Base-by-base conservation (phyloP, 257 asterid species). In the Hygrophila difformis region DNA sequence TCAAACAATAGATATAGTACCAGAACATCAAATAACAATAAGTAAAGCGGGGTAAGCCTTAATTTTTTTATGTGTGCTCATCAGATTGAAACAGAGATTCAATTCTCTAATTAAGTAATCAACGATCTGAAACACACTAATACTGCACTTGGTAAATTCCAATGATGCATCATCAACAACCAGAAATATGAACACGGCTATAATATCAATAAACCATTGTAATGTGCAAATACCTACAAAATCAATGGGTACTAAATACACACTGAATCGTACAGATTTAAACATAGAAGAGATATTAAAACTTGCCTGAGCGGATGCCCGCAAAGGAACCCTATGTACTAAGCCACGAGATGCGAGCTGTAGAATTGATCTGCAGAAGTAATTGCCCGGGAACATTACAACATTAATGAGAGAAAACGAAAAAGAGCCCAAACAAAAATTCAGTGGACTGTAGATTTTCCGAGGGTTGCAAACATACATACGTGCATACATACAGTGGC, bases 271-370 rank as follows among this genome's bases (percentile, higher is more conserved):
- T 19, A 12, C 4, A 49, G 4, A 43, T 33, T 10, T 3, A 6
- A 9, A 45, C 3, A 52, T 21, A 22, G 13, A 41, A 42, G 4
- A 28, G 0, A 16, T 11, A 12, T 11, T 29, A 22, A 49, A 51
- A 35, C 68, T 14, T 65, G 59, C 94, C 94, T 87, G 96, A 47
- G 79, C 68, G 40, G 71, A 69, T 55, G 84, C 61, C 67, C 59
- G 76, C 34, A 68, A 22, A 8, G 80, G 94, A 60, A 75, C 67
- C 59, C 75, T 74, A 51, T 26, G 49, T 28, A 60, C 54, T 24
- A 82, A 67, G 61, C 62, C 54, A 41, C 75, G 67, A 17, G 74
- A 73, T 14, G 88, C 74, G 40, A 82, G 81, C 78, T 71, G 78
- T 55, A 69, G 57, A 75, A 79, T 61, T 33, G 78, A 75, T 87